A percentile compares a stretch with the other conserved stretches of the same genome.
Evolutionary conservation across 257 asterid species (phyloP).

Genomic region (Rhazya stricta): DNA sequence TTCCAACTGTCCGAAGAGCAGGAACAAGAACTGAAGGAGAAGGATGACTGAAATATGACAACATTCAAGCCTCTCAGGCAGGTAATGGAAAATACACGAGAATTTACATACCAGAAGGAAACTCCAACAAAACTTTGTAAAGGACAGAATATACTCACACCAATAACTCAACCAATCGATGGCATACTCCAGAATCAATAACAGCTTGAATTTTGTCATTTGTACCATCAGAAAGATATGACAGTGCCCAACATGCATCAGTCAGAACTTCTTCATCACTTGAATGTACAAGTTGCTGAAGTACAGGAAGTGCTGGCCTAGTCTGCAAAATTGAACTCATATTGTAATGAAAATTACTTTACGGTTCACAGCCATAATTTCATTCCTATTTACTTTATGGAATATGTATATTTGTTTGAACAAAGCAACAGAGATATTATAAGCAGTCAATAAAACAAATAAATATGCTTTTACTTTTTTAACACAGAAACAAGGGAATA

Average conservation of each 20-base stretch:
- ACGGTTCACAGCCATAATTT: neutral
- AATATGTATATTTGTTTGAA: neutral
- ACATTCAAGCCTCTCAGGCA: slow-evolving; percentile 15
- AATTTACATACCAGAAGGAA: neutral
- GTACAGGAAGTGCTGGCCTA: slow-evolving; percentile 80
- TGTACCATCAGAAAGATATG: slow-evolving; percentile 86
- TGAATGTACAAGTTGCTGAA: slow-evolving; percentile 62
- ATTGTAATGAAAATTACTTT: neutral
- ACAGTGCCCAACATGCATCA: slow-evolving; percentile 94
- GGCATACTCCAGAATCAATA: slow-evolving; percentile 80
- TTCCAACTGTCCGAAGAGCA: slow-evolving; percentile 87
- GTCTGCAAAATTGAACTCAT: slow-evolving; percentile 38
- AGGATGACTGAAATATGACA: slow-evolving; percentile 58
- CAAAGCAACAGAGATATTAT: too few relatives aligned
- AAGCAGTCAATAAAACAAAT: neutral
- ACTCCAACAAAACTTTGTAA: neutral
- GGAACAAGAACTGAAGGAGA: slow-evolving; percentile 85
- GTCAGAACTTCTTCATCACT: slow-evolving; percentile 87
- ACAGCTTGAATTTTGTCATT: slow-evolving; percentile 90
- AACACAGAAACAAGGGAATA: neutral
- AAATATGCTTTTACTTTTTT: neutral
- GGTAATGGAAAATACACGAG: neutral
- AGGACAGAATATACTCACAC: slow-evolving; percentile 45
- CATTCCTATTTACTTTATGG: neutral
- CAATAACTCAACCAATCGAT: slow-evolving; percentile 67